Evolutionary conservation across 2,329 filamentous ascomycete genomes (phyloP), one percentile per base, ranked within the genome.

Genomic region (Cryphonectria radicalis): DNA sequence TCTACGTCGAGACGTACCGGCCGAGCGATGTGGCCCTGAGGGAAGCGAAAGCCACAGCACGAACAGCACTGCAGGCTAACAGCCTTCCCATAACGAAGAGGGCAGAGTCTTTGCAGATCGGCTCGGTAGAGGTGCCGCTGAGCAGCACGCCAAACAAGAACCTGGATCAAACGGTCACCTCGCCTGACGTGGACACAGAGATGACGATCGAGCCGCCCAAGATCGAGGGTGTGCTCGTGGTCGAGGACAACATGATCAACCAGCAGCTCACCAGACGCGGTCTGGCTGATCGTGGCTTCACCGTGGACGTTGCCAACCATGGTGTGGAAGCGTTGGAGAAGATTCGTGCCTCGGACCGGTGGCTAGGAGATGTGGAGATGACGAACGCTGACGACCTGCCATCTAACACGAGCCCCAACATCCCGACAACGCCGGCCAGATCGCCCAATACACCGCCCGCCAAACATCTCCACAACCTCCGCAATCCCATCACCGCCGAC

Each of bases 1-100:
- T 95, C 78, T 94, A 92, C 78, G 87, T 94, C 71, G 89, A 91
- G 75, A 87, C 90, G 0, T 82, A 82, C 73, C 75, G 82, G 1
- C 85, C 85, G 1, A 82, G 78, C 25, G 79, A 80, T 10, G 78
- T 76, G 4, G 79, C 84, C 5, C 77, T 80, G 28, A 80, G 78
- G 35, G 84, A 86, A 63, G 82, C 83, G 4, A 74, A 82, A 63
- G 79, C 79, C n/a, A 77, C 75, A 4, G 81, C 80, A 0, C 80
- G 79, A 7, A 80, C 79, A 0, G 77, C 80, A 8, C 77, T 76
- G 59, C 71, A 80, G 35, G 75, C 80, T 17, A 72, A 63, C 65
- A 73, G 69, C 60, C 73, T 75, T 28, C 70, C 72, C 5, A 68
- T 73, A 22, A 74, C 72, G 43, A 73, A 71, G 53, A 73, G 71